phyloP scores from a whole-genome alignment of 441 rosid genomes.

The Populus trichocarpa region DNA sequence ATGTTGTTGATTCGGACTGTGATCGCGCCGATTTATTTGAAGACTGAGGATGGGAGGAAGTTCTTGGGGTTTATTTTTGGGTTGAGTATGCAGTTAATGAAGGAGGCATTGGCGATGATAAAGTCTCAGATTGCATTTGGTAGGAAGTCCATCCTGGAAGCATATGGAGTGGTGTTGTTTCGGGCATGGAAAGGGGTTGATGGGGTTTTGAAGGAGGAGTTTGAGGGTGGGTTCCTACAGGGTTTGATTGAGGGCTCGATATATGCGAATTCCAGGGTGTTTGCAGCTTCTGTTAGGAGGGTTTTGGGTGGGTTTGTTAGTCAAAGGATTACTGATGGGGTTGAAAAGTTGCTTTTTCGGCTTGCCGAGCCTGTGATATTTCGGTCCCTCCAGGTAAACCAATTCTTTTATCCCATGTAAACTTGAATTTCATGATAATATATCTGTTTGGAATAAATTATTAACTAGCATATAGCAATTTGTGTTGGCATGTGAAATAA shows the following conservation, averaged over 20 bases:
- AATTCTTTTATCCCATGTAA: neutral
- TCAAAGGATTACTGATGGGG: constrained; percentile 72
- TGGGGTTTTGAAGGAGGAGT: constrained; percentile 53
- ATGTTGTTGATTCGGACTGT: constrained; percentile 72
- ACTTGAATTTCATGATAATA: neutral
- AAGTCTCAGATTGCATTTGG: constrained; percentile 84
- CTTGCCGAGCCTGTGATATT: constrained; percentile 88
- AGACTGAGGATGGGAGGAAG: constrained; percentile 80
- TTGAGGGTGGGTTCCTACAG: constrained; percentile 74
- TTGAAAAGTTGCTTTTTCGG: constrained; percentile 77
- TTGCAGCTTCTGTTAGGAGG: constrained; percentile 76
- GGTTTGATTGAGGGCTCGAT: constrained; percentile 71
- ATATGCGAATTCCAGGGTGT: constrained; percentile 44
- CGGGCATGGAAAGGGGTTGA: constrained; percentile 82
- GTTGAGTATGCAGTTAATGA: constrained; percentile 68
- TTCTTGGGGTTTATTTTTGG: constrained; percentile 76
- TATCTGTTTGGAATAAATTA: neutral
- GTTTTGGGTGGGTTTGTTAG: constrained; percentile 72
- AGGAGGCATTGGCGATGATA: constrained; percentile 77
- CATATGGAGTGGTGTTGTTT: constrained; percentile 67
- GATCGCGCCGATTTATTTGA: constrained; percentile 71
- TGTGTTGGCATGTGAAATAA: neutral
- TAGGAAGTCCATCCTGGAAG: constrained; percentile 83
- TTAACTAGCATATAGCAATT: neutral
- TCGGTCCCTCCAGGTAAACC: constrained; percentile 75